These are phyloP conservation scores for Verbena officinalis DNA, from an alignment of 257 asterid genomes.

Conservation along the genomic window DNA sequence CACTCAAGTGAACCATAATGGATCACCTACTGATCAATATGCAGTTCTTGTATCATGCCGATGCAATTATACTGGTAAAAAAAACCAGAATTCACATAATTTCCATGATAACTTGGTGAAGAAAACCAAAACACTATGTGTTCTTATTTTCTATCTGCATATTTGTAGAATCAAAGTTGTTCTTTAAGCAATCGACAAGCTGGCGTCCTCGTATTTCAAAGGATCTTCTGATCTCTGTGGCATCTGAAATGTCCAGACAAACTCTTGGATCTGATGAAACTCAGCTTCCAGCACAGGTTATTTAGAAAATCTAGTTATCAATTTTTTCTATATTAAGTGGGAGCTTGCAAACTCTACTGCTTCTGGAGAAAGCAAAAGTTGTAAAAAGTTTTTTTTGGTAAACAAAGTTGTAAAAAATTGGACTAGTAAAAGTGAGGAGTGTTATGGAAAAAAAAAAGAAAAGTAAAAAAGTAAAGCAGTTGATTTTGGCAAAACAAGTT, in stretches of 20 bases:
- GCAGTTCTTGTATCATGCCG: conserved; percentile 96
- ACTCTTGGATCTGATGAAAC: conserved; percentile 72
- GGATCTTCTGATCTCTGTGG: conserved; percentile 95
- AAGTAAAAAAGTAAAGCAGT: too few relatives aligned
- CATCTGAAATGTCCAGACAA: conserved; percentile 88
- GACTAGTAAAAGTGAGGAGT: too few relatives aligned
- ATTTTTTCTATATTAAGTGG: conserved; percentile 8
- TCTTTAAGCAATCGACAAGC: conserved; percentile 85
- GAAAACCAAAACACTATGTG: conserved; percentile 23
- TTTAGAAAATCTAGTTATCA: conserved; percentile 24
- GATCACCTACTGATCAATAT: conserved; percentile 61
- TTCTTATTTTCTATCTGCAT: conserved; percentile 28
- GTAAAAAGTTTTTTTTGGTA: too few relatives aligned
- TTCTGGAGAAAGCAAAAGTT: too few relatives aligned
- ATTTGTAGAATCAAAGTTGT: conserved; percentile 82
- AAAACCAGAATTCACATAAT: conserved; percentile 16
- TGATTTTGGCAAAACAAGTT: too few relatives aligned
- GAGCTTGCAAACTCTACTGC: too few relatives aligned
- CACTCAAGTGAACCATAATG: conserved; percentile 52
- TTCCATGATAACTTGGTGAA: conserved; percentile 11
- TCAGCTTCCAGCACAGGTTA: conserved; percentile 91
- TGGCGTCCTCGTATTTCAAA: conserved; percentile 90
- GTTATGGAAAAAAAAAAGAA: too few relatives aligned
- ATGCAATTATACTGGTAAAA: conserved; percentile 89
- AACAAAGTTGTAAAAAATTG: too few relatives aligned